Conservation (phyloP, 1,284 basidiomycete genomes). For the Sporisorium exsertum region DNA sequence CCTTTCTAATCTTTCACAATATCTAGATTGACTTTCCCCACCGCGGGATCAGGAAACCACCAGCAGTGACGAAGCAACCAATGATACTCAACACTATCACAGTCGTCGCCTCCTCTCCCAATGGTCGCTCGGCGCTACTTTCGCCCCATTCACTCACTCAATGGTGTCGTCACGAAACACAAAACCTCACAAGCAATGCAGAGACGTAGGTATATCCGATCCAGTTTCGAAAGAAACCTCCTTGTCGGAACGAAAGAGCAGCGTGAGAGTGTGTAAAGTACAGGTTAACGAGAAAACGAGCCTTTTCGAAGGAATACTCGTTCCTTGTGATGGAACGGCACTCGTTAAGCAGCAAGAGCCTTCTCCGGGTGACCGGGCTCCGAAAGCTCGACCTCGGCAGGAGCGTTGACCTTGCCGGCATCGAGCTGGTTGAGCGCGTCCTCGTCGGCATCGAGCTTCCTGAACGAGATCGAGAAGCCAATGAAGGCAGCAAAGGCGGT, state of each 20-base stretch:
- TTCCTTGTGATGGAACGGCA: too few species aligned
- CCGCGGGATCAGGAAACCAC: too few species aligned
- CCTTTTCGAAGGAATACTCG: neutral
- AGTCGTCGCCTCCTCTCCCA: too few species aligned
- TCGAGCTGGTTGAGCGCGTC: slow-evolving; percentile 70
- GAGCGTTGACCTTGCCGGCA: slow-evolving; percentile 29
- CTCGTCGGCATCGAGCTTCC: slow-evolving; percentile 75
- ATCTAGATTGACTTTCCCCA: too few species aligned
- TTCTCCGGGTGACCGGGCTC: slow-evolving; percentile 35
- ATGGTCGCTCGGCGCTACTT: too few species aligned
- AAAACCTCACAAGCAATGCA: too few species aligned
- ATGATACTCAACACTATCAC: too few species aligned
- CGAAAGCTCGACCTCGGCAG: slow-evolving; percentile 7
- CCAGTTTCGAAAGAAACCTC: slow-evolving; percentile 9
- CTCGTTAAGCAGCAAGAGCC: slow-evolving; percentile 21
- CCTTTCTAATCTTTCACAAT: too few species aligned
- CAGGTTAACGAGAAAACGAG: neutral
- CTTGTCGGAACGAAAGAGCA: slow-evolving; percentile 1
- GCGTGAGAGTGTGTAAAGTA: slow-evolving; percentile 2
- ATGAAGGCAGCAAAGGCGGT: slow-evolving; percentile 70
- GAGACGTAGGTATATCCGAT: slow-evolving; percentile 26
- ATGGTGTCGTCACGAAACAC: too few species aligned
- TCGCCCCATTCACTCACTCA: too few species aligned
- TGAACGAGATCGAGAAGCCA: slow-evolving; percentile 77
- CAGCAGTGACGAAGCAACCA: too few species aligned